These are phyloP conservation scores for Hypericum perforatum DNA, from an alignment of 345 rosid genomes.

Conservation along the genomic window DNA sequence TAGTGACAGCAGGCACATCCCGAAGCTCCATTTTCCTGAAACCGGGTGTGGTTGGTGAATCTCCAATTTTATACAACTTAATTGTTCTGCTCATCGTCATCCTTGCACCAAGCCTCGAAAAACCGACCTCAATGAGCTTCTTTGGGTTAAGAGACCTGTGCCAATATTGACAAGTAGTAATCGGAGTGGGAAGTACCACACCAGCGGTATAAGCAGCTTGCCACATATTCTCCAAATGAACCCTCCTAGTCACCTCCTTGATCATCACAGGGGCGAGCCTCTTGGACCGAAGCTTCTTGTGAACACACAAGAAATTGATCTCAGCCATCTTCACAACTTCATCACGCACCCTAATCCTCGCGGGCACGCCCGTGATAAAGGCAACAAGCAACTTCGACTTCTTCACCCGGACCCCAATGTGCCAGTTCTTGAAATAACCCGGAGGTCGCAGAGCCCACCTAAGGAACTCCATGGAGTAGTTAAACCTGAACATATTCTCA, in stretches of 20 bases:
- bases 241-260: conserved; percentile 90
- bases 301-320: conserved; percentile 90
- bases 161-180: conserved; percentile 89
- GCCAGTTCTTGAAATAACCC: conserved; percentile 73
- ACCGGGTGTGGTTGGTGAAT: conserved; percentile 67
- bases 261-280: conserved; percentile 96
- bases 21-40: conserved; percentile 79
- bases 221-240: conserved; percentile 88
- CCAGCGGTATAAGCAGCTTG: conserved; percentile 97
- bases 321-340: conserved; percentile 84
- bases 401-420: conserved; percentile 82
- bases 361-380: conserved; percentile 82
- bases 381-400: conserved; percentile 78
- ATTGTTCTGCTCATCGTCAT: conserved; percentile 98
- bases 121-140: conserved; percentile 95
- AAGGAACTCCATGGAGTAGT: conserved; percentile 88
- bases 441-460: conserved; percentile 90
- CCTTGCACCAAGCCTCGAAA: conserved; percentile 79
- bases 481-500: conserved; percentile 94
- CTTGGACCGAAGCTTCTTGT: conserved; percentile 90
- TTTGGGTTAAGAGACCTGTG: conserved; percentile 93
- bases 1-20: conserved; percentile 82
- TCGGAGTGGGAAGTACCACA: conserved; percentile 81
- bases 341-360: conserved; percentile 68
- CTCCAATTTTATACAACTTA: conserved; percentile 73